A percentile compares a stretch with the other conserved stretches of the same genome.
phyloP scores from a whole-genome alignment of 2,329 filamentous ascomycete species.

The Apiospora saccharicola region DNA sequence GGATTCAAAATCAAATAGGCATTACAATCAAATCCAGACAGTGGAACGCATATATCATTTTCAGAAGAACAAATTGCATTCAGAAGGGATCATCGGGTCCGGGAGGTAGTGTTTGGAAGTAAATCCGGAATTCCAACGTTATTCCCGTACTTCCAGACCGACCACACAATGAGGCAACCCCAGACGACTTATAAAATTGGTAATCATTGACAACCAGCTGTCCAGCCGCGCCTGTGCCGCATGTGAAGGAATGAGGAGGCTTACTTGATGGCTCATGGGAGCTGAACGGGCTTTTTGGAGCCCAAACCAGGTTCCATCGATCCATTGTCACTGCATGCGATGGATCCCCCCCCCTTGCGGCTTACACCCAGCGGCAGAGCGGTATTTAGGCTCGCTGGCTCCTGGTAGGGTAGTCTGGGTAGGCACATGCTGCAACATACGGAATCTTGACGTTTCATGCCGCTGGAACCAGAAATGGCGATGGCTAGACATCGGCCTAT shows the following conservation, averaged over 20 bases:
- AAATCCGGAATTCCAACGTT: not conserved
- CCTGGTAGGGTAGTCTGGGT: not conserved
- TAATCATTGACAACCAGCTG: not conserved
- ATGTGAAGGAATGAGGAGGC: not conserved
- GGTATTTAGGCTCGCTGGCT: not conserved
- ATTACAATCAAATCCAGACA: not conserved
- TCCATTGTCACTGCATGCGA: not conserved
- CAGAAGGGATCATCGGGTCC: not conserved
- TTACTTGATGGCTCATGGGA: not conserved
- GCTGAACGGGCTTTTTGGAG: not conserved
- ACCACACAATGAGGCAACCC: not conserved
- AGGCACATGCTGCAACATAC: not conserved
- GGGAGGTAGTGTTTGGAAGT: not conserved
- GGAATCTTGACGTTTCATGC: constrained; percentile 6
- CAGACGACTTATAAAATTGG: not conserved
- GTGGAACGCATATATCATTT: not conserved
- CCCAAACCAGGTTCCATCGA: not conserved
- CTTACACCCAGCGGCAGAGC: constrained; percentile 9
- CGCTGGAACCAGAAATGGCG: not conserved
- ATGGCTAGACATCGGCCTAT: not conserved
- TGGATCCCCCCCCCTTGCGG: not conserved
- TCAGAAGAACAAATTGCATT: not conserved
- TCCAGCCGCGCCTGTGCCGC: not conserved
- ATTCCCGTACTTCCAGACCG: not conserved
- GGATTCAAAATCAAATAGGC: not conserved